Base-by-base conservation (phyloP, 176 grass and related monocot genomes). In the Panicum miliaceum region DNA sequence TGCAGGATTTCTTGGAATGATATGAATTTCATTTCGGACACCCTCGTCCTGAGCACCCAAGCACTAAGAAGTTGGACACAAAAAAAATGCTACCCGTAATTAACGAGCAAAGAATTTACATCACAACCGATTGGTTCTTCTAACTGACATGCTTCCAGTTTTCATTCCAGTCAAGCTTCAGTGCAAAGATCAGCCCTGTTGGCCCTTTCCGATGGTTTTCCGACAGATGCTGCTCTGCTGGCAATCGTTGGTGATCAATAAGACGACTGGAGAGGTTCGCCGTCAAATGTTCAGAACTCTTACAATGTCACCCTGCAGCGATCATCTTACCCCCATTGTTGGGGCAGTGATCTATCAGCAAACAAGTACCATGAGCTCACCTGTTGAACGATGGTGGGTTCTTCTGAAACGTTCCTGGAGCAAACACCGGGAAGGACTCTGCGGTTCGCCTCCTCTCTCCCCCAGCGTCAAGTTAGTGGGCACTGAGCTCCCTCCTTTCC, bases 371-470 rank as follows among this genome's bases (percentile, higher is more conserved):
- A 65, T 35, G 64, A 76, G 27, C 26, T 97, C 89, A 97, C 71
- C 89, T 91, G 69, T 84, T 89, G 70, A 78, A 82, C 1, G 71
- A 89, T 35, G 61, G 86, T 35, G 61, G 86, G 20, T 91, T 94
- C 71, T 81, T 94, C 64, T 84, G 92, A 50, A 86, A 82, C 13
- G 68, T 76, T 37, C 89, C 90, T 5, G 90, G 94, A 58, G 74
- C 86, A 84, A 97, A 97, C 20, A 92, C 84, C 0, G 89, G 89
- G 75, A 97, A 91, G 16, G 90, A 84, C 53, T 88, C 88, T 0
- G 54, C 68, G 4, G 59, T 79, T 9, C 80, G 61, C 37, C 71
- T 86, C 26, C 88, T 88, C 68, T 80, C 81, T 13, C 77, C 88
- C 61, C 74, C 78, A 19, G 4, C 61, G n/a, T n/a, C 66, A 5